Evolutionary conservation across 1,139 yeast genomes (phyloP).

Genomic region (Candida sanyaensis): DNA sequence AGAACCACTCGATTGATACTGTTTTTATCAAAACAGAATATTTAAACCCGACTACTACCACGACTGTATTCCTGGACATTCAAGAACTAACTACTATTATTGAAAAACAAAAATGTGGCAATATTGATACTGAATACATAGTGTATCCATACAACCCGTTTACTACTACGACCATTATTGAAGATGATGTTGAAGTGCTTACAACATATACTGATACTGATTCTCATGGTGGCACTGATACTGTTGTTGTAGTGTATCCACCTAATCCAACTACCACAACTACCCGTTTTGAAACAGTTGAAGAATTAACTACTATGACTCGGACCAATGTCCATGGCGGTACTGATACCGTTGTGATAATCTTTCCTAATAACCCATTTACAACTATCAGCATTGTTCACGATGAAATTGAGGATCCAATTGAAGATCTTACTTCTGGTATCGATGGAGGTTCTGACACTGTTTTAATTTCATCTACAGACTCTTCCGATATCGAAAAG

Average conservation of each 20-base stretch:
- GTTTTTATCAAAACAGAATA: constrained; percentile 17
- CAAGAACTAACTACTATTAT: constrained; percentile 13
- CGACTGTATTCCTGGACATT: constrained; percentile 6
- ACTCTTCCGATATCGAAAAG: no score
- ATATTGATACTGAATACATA: constrained; percentile 20
- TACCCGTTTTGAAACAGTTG: no score
- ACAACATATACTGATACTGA: constrained; percentile 12
- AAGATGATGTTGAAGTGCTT: constrained; percentile 13
- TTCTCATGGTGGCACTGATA: constrained; percentile 13
- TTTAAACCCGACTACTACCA: constrained; percentile 12
- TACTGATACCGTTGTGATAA: no score
- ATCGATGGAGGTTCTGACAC: no score
- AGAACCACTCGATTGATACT: constrained; percentile 3
- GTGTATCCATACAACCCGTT: constrained; percentile 19
- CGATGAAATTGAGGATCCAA: no score
- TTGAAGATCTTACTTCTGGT: no score
- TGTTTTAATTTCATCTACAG: no score
- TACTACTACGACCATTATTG: constrained; percentile 7
- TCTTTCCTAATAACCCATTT: no score
- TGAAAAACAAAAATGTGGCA: constrained; percentile 8
- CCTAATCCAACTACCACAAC: no score
- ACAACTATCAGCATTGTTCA: no score
- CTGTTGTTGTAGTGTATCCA: neutral
- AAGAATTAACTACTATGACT: no score
- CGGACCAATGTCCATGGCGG: no score